Conservation (phyloP, 306 rosid species). For the Glycine soja region DNA sequence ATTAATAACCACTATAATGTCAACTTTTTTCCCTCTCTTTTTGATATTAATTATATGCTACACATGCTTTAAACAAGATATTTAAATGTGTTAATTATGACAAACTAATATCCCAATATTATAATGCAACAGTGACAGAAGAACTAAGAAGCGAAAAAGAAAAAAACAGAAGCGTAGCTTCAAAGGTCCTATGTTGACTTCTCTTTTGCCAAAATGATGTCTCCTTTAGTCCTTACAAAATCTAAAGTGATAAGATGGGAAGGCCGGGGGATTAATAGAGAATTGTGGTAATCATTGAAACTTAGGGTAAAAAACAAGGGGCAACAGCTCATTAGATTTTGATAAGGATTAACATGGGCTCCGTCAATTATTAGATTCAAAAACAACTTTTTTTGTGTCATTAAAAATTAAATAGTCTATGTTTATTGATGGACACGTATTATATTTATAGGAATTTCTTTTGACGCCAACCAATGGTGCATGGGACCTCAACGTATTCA, state of each 20-base stretch:
- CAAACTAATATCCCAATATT: not conserved
- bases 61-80: not conserved
- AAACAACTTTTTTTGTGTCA: not conserved
- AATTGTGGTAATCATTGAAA: slow-evolving; percentile 16
- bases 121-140: not conserved
- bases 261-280: not conserved
- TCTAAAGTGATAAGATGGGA: slow-evolving; percentile 21
- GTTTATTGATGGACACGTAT: not conserved
- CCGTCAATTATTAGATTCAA: not conserved
- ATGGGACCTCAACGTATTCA: not conserved
- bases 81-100: not conserved
- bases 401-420: not conserved
- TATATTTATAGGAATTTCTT: not conserved
- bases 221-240: not conserved
- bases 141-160: not conserved
- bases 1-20: not conserved
- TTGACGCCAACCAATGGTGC: slow-evolving; percentile 7
- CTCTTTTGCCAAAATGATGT: not conserved
- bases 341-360: not conserved
- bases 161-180: slow-evolving; percentile 17
- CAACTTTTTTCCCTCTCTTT: not conserved
- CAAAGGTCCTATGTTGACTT: slow-evolving; percentile 42
- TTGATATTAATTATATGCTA: not conserved
- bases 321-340: not conserved
- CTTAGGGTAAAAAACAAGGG: slow-evolving; percentile 29